Percentiles rank a stretch among this genome's conserved stretches.
Conservation (phyloP, 495 filamentous ascomycete species). For the Chaetomium fimeti region DNA sequence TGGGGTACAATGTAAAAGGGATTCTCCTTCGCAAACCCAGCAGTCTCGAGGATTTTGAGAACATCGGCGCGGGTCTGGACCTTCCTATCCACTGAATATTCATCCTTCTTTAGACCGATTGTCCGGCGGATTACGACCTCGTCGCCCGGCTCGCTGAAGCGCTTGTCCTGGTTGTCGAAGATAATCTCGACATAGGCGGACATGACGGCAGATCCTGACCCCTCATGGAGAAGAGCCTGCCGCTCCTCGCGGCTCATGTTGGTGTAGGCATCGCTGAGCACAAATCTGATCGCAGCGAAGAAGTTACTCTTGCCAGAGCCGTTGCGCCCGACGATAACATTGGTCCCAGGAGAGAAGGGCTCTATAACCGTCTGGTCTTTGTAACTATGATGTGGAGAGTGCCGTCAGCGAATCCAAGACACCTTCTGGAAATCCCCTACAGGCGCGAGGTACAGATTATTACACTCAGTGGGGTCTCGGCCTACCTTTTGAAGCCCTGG, state of each 20-base stretch:
- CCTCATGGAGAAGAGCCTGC: conserved; percentile 92
- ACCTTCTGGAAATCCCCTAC: too few species aligned
- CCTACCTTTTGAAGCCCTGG: conserved; percentile 97
- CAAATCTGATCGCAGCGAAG: conserved; percentile 98
- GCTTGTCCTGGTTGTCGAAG: conserved; percentile 95
- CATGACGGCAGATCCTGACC: conserved; percentile 96
- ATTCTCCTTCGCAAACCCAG: conserved; percentile 94
- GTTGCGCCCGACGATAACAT: conserved; percentile 99
- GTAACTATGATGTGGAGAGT: conserved; percentile 60
- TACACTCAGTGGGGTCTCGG: conserved; percentile 9
- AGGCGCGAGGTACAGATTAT: not conserved
- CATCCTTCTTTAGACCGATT: conserved; percentile 96
- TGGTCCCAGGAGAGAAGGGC: conserved; percentile 95
- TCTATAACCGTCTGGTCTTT: conserved; percentile 99
- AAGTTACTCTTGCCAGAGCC: conserved; percentile 99
- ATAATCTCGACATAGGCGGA: conserved; percentile 98
- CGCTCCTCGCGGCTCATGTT: conserved; percentile 96
- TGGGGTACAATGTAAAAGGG: conserved; percentile 99
- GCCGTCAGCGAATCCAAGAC: conserved; percentile 23
- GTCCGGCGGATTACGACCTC: conserved; percentile 89
- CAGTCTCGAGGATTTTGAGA: conserved; percentile 91
- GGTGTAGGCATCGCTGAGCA: conserved; percentile 95
- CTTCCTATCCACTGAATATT: conserved; percentile 95
- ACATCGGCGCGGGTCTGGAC: conserved; percentile 94
- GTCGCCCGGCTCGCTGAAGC: conserved; percentile 90